Evolutionary conservation across 345 rosid genomes (phyloP), one percentile per base, ranked within the genome.

Genomic region (Populus euphratica): DNA sequence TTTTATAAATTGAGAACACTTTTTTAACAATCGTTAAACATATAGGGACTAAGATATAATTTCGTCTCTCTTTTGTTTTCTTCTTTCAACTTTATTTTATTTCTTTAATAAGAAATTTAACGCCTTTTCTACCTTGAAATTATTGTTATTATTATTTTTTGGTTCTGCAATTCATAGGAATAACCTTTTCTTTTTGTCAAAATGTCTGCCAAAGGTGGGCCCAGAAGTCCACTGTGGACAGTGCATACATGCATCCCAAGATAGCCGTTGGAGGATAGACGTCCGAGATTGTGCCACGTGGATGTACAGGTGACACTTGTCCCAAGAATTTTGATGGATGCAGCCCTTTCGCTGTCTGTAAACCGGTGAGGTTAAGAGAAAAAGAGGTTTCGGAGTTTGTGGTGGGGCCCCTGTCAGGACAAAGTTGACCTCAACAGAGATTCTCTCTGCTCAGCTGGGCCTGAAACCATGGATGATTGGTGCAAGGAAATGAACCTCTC

Each of bases 391-490:
- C 12, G 31, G 18, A 50, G 50, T 43, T n/a, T 43, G 69, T 43
- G 70, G 86, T 70, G 77, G 82, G 84, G 36, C 25, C 74, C 4
- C 1, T 2, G 74, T 77, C 81, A 68, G 74, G 56, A 80, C 29
- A 23, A 59, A 76, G 78, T 76, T 84, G 86, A 79, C 77, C 76
- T 33, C 20, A 73, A 82, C 79, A 73, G 69, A 78, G 83, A 73
- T 81, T 86, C 78, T 79, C 70, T 70, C 7, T 31, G 6, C 47
- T 1, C 31, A 11, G 36, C 10, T 62, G 31, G 8, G 61, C 10
- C 23, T 27, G 31, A 21, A 25, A 4, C 23, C 61, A 56, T n/a
- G 11, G 12, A 43, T 43, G 47, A 43, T 43, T 43, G 47, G 12
- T 11, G 47, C 43, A 39, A 10, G 43, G 43, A 39, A 39, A 9